Percentiles rank a stretch among this genome's conserved stretches.
These are phyloP conservation scores for Kodamaea restingae DNA, from an alignment of 805 yeast genomes.

Conservation along the genomic window DNA sequence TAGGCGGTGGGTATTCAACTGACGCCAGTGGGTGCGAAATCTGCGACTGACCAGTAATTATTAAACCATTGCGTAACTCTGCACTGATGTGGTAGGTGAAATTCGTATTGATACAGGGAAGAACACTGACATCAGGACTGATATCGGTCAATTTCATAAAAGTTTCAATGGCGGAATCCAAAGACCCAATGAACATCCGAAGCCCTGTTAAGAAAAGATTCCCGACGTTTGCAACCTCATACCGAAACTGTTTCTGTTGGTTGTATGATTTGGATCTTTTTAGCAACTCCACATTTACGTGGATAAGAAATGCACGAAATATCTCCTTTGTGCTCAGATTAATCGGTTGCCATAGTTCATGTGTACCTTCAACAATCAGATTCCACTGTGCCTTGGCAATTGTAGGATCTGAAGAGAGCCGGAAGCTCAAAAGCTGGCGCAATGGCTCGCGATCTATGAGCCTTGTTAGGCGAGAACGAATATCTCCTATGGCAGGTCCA, in stretches of 20 bases:
- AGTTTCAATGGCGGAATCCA: conserved; percentile 80
- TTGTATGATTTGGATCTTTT: conserved; percentile 49
- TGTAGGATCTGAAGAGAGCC: conserved; percentile 46
- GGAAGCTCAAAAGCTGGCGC: conserved; percentile 35
- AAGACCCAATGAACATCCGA: conserved; percentile 74
- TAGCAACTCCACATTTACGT: conserved; percentile 71
- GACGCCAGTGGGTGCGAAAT: conserved; percentile 75
- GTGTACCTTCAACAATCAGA: conserved; percentile 73
- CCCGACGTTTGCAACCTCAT: conserved; percentile 79
- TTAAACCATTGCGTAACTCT: conserved; percentile 57
- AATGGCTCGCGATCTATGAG: conserved; percentile 56
- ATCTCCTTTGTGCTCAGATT: conserved; percentile 64
- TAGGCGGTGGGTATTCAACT: conserved; percentile 19
- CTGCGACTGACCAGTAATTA: conserved; percentile 88
- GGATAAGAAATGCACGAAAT: conserved; percentile 70
- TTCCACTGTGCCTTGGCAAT: conserved; percentile 73
- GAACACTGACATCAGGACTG: conserved; percentile 48
- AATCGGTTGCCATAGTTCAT: conserved; percentile 59
- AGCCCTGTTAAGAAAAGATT: conserved; percentile 80
- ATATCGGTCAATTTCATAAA: conserved; percentile 61
- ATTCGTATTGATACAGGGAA: conserved; percentile 82
- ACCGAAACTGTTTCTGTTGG: conserved; percentile 56
- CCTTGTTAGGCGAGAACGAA: conserved; percentile 74
- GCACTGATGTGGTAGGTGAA: conserved; percentile 88
- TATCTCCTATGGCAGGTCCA: conserved; percentile 94